Evolutionary conservation across 2,329 filamentous ascomycete species (phyloP), one percentile per base, ranked within the genome.

Genomic region (Microcyclospora pomicola): DNA sequence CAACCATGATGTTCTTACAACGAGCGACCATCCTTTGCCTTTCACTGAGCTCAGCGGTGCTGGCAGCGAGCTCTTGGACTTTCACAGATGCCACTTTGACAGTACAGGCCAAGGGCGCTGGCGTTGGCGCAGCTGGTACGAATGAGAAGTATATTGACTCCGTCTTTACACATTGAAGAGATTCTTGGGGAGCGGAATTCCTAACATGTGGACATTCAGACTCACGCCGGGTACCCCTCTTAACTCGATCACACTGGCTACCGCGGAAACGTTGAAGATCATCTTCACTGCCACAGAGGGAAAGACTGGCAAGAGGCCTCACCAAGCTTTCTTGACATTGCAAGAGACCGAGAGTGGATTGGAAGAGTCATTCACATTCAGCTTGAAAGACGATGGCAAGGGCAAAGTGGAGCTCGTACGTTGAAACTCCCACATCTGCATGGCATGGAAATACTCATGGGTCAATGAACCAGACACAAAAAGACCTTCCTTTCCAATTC

Each of bases 311-410:
- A 88, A 86, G 69, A 77, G 82, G 48, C 85, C 91, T 50, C 91
- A 98, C 63, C 91, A 98, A 64, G 86, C 86, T 5, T 95, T 95
- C 67, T 70, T 98, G 38, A 71, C 91, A 12, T 63, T 98, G 41
- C 78, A 75, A 51, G 86, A 96, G 50, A 66, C 71, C 9, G 65
- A 69, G 10, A 79, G 77, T 9, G 84, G 83, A 28, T 68, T 98
- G 34, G 87, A 96, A 61, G 79, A 86, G 15, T 86, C 87, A 1
- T 94, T 88, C 53, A 77, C 86, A 1, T 71, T 98, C 51, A 78
- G 66, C 9, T 67, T 93, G 34, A 94, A 93, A 66, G 82, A 91
- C 9, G 85, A 71, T 52, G 91, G 91, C 49, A 94, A 94, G 65
- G 85, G 75, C 15, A 78, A 77, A 39, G 70, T 94, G 27, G 81